A percentile compares a stretch with the other conserved stretches of the same genome.
phyloP scores from a whole-genome alignment of 2,329 filamentous ascomycete genomes.

The Lomentospora prolificans region DNA sequence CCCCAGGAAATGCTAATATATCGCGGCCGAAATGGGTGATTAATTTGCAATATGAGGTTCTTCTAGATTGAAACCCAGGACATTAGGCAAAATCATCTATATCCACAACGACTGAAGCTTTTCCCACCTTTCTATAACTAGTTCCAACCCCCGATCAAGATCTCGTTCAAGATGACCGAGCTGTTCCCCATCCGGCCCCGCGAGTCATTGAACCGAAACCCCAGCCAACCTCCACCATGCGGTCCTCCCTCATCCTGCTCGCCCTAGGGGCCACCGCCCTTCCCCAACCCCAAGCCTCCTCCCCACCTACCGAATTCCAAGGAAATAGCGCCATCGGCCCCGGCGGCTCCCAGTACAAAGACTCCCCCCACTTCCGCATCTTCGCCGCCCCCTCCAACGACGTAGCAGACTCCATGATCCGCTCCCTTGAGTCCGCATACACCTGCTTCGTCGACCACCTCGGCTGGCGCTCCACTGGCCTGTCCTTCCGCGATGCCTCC shows the following conservation, averaged over 20 bases:
- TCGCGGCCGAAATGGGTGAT: too few relatives aligned
- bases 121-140: too few relatives aligned
- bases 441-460: slow-evolving; percentile 28
- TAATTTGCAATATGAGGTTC: too few relatives aligned
- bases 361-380: slow-evolving; percentile 30
- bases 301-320: background rate
- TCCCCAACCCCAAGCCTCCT: background rate
- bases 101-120: too few relatives aligned
- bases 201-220: too few relatives aligned
- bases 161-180: too few relatives aligned
- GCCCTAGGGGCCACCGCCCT: background rate
- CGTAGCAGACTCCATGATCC: slow-evolving; percentile 19
- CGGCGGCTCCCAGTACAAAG: slow-evolving; percentile 5
- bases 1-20: too few relatives aligned
- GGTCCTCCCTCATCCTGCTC: background rate
- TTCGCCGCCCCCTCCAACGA: slow-evolving; percentile 18
- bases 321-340: background rate
- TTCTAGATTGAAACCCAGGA: too few relatives aligned
- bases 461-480: slow-evolving; percentile 28
- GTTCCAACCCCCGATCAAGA: too few relatives aligned
- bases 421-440: slow-evolving; percentile 35
- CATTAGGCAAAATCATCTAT: too few relatives aligned
- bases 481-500: slow-evolving; percentile 23
- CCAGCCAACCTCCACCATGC: background rate
- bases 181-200: too few relatives aligned